Evolutionary conservation across 176 grass and related monocot genomes (phyloP), one percentile per base, ranked within the genome.

Genomic region (Otatea glauca): DNA sequence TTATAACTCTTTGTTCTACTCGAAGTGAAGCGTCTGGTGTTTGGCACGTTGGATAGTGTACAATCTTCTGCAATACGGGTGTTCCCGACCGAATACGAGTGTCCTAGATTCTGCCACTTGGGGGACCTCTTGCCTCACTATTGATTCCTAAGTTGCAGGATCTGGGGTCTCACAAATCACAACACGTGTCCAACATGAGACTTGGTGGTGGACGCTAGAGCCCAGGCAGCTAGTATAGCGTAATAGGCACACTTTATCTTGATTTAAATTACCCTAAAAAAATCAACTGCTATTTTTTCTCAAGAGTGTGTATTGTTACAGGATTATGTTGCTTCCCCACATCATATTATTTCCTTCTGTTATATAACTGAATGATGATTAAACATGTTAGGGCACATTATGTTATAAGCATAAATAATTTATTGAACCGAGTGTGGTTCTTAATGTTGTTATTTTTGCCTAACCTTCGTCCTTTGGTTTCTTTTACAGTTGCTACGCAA

Each of bases 401-500:
- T 37, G 60, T 84, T 64, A 48, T 73, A 72, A 43, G 24, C 17
- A 9, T 17, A 81, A 71, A 74, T 53, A 50, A 34, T 83, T 78
- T 80, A 18, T 72, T 62, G 37, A 87, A 81, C 17, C 69, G 7
- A 20, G 41, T 76, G 24, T 86, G 35, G 29, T 18, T 35, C 41
- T 65, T 62, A 78, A 16, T 61, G 62, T 41, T 76, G 32, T 87
- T 77, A 10, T 58, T 55, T 88, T 79, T 83, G 2, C n/a, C 50
- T 78, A 76, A 77, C 65, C 32, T 83, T 29, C 70, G 21, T 87
- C 48, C 70, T 72, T 41, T 84, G 65, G 12, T 85, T 91, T 85
- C 58, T 82, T 80, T 65, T 88, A 55, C 91, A 98, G 96, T 75
- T 98, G 96, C 53, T 98, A 98, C 47, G 96, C 96, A 77, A 98